A percentile compares a stretch with the other conserved stretches of the same genome.
Conservation (phyloP, 2,329 filamentous ascomycete species). For the Colletotrichum sp. region DNA sequence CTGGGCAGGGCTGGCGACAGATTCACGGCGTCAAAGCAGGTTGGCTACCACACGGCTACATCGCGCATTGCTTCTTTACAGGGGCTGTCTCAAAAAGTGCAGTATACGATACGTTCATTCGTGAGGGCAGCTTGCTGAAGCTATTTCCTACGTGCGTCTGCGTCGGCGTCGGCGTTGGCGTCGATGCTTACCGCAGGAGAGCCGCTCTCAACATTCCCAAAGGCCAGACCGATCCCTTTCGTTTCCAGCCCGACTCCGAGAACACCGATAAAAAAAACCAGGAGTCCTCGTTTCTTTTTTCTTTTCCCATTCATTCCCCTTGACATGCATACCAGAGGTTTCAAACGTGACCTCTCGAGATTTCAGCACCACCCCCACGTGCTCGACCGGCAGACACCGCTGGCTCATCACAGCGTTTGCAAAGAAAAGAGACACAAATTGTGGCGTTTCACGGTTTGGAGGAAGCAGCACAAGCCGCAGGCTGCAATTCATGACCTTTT, state of each 20-base stretch:
- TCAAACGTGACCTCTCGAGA: conserved; percentile 2
- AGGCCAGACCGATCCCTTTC: conserved; percentile 16
- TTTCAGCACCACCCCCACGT: conserved; percentile 4
- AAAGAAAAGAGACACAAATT: neutral
- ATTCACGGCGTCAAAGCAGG: neutral
- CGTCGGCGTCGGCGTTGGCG: neutral
- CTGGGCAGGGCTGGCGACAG: neutral
- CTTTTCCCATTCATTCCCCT: neutral
- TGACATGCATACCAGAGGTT: neutral
- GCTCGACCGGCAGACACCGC: conserved; percentile 10
- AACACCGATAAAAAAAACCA: neutral
- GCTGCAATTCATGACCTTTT: conserved; percentile 29
- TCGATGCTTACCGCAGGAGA: conserved; percentile 14
- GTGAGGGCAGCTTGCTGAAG: conserved; percentile 15
- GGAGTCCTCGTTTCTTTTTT: conserved; percentile 1
- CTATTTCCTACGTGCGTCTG: conserved; percentile 17
- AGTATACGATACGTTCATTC: conserved; percentile 15
- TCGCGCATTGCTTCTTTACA: neutral
- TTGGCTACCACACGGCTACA: neutral
- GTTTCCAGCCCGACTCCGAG: neutral
- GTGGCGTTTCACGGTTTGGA: conserved; percentile 15
- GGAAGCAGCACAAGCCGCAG: conserved; percentile 21
- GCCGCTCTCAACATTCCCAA: conserved; percentile 15
- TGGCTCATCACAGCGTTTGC: conserved; percentile 18
- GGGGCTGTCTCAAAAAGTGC: neutral